Conservation (phyloP, 2,329 filamentous ascomycete genomes). For the Fusarium sp. region DNA sequence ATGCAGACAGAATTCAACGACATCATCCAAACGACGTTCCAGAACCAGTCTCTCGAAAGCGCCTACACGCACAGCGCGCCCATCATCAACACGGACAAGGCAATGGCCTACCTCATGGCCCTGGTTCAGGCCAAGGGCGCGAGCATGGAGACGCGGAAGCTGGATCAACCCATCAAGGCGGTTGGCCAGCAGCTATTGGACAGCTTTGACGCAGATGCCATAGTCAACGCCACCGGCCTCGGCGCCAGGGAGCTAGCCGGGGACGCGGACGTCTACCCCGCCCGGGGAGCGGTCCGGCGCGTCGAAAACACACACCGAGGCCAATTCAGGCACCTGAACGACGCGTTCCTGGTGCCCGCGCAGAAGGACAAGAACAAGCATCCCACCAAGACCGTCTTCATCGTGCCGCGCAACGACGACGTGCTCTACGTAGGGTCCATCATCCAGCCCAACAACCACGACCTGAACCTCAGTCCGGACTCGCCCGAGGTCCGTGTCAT, state of each 20-base stretch:
- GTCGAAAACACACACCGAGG: conserved; percentile 7
- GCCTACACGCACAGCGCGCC: conserved; percentile 14
- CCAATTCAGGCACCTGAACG: conserved; percentile 8
- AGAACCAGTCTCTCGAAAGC: conserved; percentile 5
- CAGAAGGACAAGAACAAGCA: conserved; percentile 3
- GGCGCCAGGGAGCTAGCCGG: not conserved
- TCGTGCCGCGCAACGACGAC: conserved; percentile 13
- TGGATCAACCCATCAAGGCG: not conserved
- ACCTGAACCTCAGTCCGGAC: conserved; percentile 3
- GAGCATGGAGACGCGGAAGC: not conserved
- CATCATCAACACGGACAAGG: conserved; percentile 13
- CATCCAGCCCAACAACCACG: conserved; percentile 7
- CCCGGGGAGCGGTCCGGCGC: conserved; percentile 10
- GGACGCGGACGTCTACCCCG: not conserved
- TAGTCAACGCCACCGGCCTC: conserved; percentile 10
- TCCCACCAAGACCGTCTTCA: conserved; percentile 10
- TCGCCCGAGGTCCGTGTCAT: conserved; percentile 7
- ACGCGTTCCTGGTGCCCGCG: conserved; percentile 3
- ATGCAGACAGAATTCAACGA: conserved; percentile 8
- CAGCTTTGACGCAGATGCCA: not conserved
- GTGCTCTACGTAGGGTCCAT: conserved; percentile 15
- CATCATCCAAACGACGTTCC: conserved; percentile 3
- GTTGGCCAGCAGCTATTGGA: conserved; percentile 1
- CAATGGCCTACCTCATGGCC: conserved; percentile 5
- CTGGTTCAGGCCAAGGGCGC: conserved; percentile 16